Base-by-base conservation (phyloP, 371 early-diverging fungal species). In the Thermomucor indicae-seudaticae region DNA sequence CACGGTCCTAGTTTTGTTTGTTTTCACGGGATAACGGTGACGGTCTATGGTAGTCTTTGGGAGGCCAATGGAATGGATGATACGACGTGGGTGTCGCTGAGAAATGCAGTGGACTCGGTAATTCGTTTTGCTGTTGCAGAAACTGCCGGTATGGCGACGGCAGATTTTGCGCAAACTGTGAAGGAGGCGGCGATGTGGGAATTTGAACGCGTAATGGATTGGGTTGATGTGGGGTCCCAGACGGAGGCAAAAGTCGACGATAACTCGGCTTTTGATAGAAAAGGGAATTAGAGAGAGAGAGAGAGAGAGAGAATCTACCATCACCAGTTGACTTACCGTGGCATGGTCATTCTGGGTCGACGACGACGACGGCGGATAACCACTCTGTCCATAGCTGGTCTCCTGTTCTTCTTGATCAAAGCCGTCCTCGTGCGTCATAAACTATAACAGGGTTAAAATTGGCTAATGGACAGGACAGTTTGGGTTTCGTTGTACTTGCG, bases 91-190 rank as follows among this genome's bases (percentile, higher is more conserved):
- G 82, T 14, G 82, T 83, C 11, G 76, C 67, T 27, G 79, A 78
- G 55, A 83, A 83, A 48, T 81, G 75, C 41, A 84, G 64, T 16
- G 84, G 84, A 40, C 84, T 83, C n/a, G 72, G 81, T 49, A 75
- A 46, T 46, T 81, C 84, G 49, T 65, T 73, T 53, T 75, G 81
- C 47, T 80, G 83, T 47, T 86, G 77, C 4, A 86, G 84, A 58
- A 86, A 89, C 53, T 88, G 86, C 3, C 85, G 76, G 7, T 83
- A 84, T 5, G 89, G 89, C 7, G 88, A 88, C 4, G 89, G 89
- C 23, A 89, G 60, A 49, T 84, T 88, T 57, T 87, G 88, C 24
- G 85, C 85, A 54, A 86, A 86, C 58, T 87, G 80, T 23, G 78
- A 75, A 2, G 80, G 76, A 3, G 75, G 51, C 19, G 78, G 71